phyloP scores from a whole-genome alignment of 352 stramenopile genomes.

The Phytophthora citricola region DNA sequence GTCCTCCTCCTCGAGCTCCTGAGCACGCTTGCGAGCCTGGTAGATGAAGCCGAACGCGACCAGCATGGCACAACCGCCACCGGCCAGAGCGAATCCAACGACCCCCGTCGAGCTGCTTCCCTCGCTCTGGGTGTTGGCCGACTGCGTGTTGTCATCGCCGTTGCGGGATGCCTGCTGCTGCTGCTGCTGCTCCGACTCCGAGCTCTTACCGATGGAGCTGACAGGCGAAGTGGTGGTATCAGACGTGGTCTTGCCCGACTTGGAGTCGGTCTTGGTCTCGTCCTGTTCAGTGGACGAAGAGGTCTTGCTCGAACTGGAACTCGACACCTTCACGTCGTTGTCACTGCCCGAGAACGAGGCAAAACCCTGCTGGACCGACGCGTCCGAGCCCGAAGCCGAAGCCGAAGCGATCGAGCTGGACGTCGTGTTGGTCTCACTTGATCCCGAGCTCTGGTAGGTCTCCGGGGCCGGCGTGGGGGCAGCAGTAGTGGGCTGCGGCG shows the following conservation, averaged over 20 bases:
- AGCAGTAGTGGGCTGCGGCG: constrained; percentile 18
- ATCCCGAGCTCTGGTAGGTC: constrained; percentile 26
- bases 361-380: constrained; percentile 13
- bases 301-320: constrained; percentile 24
- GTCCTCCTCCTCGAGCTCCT: constrained; percentile 59
- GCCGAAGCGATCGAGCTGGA: constrained; percentile 17
- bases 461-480: constrained; percentile 20
- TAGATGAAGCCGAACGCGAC: constrained; percentile 83
- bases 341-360: constrained; percentile 21
- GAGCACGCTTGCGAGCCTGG: constrained; percentile 71
- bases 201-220: constrained; percentile 36
- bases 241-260: constrained; percentile 19
- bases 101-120: constrained; percentile 7
- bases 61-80: constrained; percentile 47
- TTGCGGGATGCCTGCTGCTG: constrained; percentile 31
- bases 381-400: constrained; percentile 20
- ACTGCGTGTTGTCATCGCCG: constrained; percentile 27
- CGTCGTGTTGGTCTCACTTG: constrained; percentile 20
- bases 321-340: constrained; percentile 30
- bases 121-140: constrained; percentile 55
- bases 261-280: constrained; percentile 27
- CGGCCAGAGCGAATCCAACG: constrained; percentile 38
- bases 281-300: constrained; percentile 18
- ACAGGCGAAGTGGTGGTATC: constrained; percentile 28
- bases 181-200: constrained; percentile 32